A percentile compares a stretch with the other conserved stretches of the same genome.
Conservation (phyloP, 2,329 filamentous ascomycete genomes). For the Paraconiothyrium brasiliense region DNA sequence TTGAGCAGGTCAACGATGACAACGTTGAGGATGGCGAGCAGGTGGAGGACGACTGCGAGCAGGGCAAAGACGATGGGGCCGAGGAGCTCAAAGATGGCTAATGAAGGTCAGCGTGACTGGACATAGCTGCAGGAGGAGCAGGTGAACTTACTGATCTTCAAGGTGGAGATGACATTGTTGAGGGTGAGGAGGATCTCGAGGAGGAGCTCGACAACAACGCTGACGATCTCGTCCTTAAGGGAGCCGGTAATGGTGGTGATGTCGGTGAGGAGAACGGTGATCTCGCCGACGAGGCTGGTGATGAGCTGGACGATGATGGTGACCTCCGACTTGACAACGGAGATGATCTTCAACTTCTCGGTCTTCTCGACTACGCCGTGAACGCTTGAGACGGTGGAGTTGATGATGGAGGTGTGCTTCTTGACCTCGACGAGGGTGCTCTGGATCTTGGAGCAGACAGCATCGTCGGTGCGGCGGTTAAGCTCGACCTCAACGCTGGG, state of each 20-base stretch:
- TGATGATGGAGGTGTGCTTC: conserved; percentile 19
- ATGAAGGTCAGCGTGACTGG: not conserved
- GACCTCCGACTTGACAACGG: conserved; percentile 16
- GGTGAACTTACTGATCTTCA: conserved; percentile 19
- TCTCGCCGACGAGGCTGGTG: conserved; percentile 5
- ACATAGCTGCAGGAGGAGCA: not conserved
- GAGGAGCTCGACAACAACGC: conserved; percentile 13
- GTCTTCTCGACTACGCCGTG: not conserved
- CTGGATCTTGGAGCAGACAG: conserved; percentile 4
- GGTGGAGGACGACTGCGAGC: conserved; percentile 11
- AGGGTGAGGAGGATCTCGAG: conserved; percentile 19
- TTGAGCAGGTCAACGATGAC: conserved; percentile 5
- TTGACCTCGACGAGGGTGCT: conserved; percentile 15
- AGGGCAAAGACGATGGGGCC: conserved; percentile 13
- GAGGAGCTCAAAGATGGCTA: conserved; percentile 21
- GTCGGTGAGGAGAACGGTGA: conserved; percentile 5
- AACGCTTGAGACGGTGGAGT: conserved; percentile 13
- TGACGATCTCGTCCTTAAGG: conserved; percentile 14
- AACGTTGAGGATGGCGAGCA: conserved; percentile 15
- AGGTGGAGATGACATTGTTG: conserved; percentile 1
- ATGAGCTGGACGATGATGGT: conserved; percentile 15
- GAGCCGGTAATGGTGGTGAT: not conserved
- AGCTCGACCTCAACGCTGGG: conserved; percentile 3
- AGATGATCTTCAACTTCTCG: conserved; percentile 11
- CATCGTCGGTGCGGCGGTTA: conserved; percentile 9